Conservation (phyloP, 2,329 filamentous ascomycete species). For the Pseudogymnoascus pannorum region DNA sequence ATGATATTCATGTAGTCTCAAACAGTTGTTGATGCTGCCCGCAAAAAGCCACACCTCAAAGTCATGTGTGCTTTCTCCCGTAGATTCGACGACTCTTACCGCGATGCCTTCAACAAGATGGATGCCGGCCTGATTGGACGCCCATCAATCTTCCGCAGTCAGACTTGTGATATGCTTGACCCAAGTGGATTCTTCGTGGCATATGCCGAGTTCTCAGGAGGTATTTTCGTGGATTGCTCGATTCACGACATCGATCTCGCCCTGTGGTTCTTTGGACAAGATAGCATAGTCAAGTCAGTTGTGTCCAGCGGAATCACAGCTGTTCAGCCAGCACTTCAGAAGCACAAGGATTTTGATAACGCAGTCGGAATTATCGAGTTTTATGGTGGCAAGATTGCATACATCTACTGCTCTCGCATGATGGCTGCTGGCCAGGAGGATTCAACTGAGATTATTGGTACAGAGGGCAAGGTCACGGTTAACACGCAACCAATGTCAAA, state of each 20-base stretch:
- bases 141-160: background rate
- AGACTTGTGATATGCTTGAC: constrained; percentile 8
- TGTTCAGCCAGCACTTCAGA: constrained; percentile 46
- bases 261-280: constrained; percentile 19
- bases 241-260: constrained; percentile 7
- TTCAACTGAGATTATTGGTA: constrained; percentile 58
- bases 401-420: constrained; percentile 56
- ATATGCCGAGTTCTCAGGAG: background rate
- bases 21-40: constrained; percentile 34
- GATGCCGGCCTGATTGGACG: background rate
- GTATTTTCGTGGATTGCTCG: background rate
- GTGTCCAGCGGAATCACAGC: constrained; percentile 39
- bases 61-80: constrained; percentile 24
- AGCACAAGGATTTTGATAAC: constrained; percentile 53
- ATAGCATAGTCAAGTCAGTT: background rate
- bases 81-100: background rate
- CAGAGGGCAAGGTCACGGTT: constrained; percentile 52
- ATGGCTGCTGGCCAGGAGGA: constrained; percentile 61
- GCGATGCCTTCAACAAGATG: background rate
- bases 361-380: constrained; percentile 61
- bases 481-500: constrained; percentile 49
- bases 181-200: constrained; percentile 4
- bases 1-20: constrained; percentile 28
- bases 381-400: constrained; percentile 52
- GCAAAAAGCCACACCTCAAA: constrained; percentile 35